Conservation (phyloP, 1,284 basidiomycete genomes). For the Cystobasidium pallidum region DNA sequence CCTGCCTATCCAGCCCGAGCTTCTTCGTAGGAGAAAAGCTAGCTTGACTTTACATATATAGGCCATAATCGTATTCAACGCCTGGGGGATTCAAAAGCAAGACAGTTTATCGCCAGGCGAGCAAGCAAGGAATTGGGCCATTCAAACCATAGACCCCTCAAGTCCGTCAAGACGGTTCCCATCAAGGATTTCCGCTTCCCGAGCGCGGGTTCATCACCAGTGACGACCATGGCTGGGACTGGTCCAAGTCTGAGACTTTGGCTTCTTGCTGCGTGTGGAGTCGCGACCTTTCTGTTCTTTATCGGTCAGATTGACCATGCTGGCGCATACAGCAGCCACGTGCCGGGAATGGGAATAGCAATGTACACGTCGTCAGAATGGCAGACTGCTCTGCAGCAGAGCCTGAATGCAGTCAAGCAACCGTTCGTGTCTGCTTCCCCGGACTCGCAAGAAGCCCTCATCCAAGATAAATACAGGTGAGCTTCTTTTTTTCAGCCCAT, state of each 20-base stretch:
- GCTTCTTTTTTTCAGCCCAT: background rate
- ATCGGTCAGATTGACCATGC: conserved; percentile 27
- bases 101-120: background rate
- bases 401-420: conserved; percentile 18
- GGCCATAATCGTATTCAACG: background rate
- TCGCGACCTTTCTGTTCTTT: conserved; percentile 22
- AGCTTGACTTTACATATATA: no score
- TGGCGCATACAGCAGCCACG: conserved; percentile 12
- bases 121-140: background rate
- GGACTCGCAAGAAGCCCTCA: conserved; percentile 19
- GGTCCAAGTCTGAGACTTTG: conserved; percentile 9
- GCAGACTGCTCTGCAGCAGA: conserved; percentile 17
- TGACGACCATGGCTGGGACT: conserved; percentile 5
- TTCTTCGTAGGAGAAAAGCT: no score
- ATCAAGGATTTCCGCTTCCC: conserved; percentile 13
- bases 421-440: conserved; percentile 13
- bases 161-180: conserved; percentile 14
- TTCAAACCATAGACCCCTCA: background rate
- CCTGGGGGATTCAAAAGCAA: background rate
- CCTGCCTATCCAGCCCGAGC: no score
- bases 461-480: conserved; percentile 40
- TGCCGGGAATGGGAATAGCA: conserved; percentile 17
- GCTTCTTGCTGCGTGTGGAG: conserved; percentile 16
- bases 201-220: conserved; percentile 14
- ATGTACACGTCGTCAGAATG: conserved; percentile 27